Conservation (phyloP, 1,284 basidiomycete species). For the Bjerkandera adusta region DNA sequence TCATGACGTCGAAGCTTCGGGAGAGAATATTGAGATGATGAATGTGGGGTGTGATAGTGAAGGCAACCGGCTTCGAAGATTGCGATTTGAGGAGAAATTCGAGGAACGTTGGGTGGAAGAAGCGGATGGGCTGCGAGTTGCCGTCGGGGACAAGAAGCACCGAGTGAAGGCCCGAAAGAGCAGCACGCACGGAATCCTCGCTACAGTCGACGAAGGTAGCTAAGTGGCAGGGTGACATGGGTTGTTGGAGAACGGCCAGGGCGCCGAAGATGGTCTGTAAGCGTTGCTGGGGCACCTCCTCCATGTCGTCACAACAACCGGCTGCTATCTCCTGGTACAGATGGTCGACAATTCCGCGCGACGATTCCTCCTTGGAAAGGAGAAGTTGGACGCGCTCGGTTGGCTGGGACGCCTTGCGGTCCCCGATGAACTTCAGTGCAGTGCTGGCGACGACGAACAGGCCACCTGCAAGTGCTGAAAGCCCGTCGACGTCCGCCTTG, state of each 20-base stretch:
- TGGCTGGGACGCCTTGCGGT: background rate
- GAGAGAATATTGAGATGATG: background rate
- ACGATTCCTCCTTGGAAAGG: background rate
- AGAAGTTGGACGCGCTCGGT: too few species aligned
- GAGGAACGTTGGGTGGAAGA: background rate
- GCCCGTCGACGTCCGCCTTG: background rate
- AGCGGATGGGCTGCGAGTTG: background rate
- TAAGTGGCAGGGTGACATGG: background rate
- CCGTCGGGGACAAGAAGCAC: background rate
- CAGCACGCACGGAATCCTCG: background rate
- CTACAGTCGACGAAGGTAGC: background rate
- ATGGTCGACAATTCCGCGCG: background rate
- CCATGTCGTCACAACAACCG: background rate
- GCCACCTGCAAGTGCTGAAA: background rate
- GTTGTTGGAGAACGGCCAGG: background rate
- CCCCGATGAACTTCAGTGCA: background rate
- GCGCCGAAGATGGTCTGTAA: background rate
- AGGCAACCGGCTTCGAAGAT: background rate
- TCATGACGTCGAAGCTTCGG: background rate
- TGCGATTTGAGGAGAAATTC: background rate
- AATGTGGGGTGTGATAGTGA: background rate
- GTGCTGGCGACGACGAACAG: background rate
- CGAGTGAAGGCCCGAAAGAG: background rate
- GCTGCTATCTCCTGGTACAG: background rate
- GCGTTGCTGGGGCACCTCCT: background rate